A percentile compares a stretch with the other conserved stretches of the same genome.
These are phyloP conservation scores for Luvunga scandens DNA, from an alignment of 345 rosid genomes.

Conservation along the genomic window DNA sequence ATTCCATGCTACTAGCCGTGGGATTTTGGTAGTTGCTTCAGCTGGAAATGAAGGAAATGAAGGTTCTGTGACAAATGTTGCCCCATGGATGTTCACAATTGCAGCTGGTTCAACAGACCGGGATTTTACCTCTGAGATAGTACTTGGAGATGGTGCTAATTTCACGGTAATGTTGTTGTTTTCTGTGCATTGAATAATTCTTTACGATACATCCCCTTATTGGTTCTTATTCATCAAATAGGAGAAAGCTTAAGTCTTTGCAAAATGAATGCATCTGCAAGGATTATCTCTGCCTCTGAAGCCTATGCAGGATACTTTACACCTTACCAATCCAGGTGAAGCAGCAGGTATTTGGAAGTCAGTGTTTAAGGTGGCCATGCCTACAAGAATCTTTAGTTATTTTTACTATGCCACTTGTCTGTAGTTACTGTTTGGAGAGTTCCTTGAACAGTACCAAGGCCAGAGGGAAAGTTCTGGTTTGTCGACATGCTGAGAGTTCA, in stretches of 20 bases:
- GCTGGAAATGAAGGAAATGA: conserved; percentile 48
- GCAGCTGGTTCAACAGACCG: conserved; percentile 54
- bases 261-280: conserved; percentile 41
- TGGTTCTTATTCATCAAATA: conserved; percentile 17
- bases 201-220: conserved; percentile 9
- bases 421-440: conserved; percentile 53
- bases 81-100: conserved; percentile 61
- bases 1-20: conserved; percentile 48
- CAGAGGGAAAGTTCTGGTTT: conserved; percentile 51
- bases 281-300: conserved; percentile 45
- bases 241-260: conserved; percentile 52
- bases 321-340: conserved; percentile 75
- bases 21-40: conserved; percentile 52
- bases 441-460: conserved; percentile 49
- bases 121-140: conserved; percentile 41
- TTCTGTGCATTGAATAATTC: background rate
- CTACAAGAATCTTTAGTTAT: conserved; percentile 14
- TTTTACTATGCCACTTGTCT: conserved; percentile 14
- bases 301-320: conserved; percentile 56
- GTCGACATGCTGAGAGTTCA: conserved; percentile 51
- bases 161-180: conserved; percentile 31
- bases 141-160: conserved; percentile 35
- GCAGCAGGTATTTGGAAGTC: conserved; percentile 44
- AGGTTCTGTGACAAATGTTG: conserved; percentile 54
- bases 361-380: conserved; percentile 5